A percentile compares a stretch with the other conserved stretches of the same genome.
These are phyloP conservation scores for Tolypocladium capitatum DNA, from an alignment of 2,329 filamentous ascomycete genomes.

Conservation along the genomic window DNA sequence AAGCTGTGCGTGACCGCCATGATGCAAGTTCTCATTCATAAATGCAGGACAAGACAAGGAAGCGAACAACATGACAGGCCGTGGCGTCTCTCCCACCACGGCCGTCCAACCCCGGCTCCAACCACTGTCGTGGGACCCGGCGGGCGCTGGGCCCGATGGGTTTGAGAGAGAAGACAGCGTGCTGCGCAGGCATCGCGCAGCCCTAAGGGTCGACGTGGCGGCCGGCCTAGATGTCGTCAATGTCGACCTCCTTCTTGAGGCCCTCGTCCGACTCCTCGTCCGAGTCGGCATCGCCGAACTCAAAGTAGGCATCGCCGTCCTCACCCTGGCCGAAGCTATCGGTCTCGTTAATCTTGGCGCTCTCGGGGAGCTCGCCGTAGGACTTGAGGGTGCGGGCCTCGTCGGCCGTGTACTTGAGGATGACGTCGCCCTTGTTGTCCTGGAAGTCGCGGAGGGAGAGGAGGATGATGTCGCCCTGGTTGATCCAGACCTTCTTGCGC, in stretches of 20 bases:
- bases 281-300: constrained; percentile 89
- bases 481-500: constrained; percentile 99
- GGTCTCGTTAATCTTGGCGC: constrained; percentile 99
- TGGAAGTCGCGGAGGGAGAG: constrained; percentile 84
- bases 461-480: constrained; percentile 90
- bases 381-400: constrained; percentile 92
- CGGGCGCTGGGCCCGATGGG: constrained; percentile 10
- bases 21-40: constrained; percentile 13
- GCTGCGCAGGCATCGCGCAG: constrained; percentile 6
- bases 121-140: constrained; percentile 33
- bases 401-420: constrained; percentile 91
- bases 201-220: not conserved
- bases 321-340: constrained; percentile 87
- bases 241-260: constrained; percentile 67
- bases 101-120: constrained; percentile 23
- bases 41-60: constrained; percentile 10
- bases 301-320: constrained; percentile 92
- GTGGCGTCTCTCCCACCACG: constrained; percentile 52
- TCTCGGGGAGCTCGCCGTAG: constrained; percentile 93
- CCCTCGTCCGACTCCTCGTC: constrained; percentile 41
- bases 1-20: constrained; percentile 6
- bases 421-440: constrained; percentile 92
- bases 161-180: constrained; percentile 57
- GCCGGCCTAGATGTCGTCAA: constrained; percentile 71
- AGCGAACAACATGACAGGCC: constrained; percentile 19